Evolutionary conservation across 2,329 filamentous ascomycete genomes (phyloP).

Genomic region (Coniosporium tulheliwenetii): DNA sequence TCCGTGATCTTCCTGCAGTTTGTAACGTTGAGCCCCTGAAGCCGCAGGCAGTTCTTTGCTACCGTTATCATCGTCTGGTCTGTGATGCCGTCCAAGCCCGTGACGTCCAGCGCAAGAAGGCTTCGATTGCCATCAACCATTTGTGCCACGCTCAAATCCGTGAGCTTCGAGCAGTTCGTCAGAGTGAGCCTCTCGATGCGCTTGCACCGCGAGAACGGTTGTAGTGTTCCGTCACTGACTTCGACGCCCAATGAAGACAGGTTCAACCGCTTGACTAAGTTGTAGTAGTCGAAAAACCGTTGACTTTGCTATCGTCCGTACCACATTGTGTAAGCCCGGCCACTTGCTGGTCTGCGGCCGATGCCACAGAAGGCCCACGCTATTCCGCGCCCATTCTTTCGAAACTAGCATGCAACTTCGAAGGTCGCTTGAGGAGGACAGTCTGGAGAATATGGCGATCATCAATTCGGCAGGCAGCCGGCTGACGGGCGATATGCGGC

Average conservation of each 20-base stretch:
- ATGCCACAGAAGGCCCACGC: conserved; percentile 89
- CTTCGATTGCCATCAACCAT: conserved; percentile 67
- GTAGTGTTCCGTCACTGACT: conserved; percentile 79
- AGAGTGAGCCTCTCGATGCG: conserved; percentile 84
- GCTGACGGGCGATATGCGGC: conserved; percentile 63
- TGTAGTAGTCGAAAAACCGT: conserved; percentile 81
- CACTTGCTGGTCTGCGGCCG: conserved; percentile 81
- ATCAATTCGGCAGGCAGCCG: conserved; percentile 86
- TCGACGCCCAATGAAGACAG: conserved; percentile 60
- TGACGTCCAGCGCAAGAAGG: conserved; percentile 81
- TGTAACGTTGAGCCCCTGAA: conserved; percentile 89
- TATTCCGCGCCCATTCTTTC: conserved; percentile 81
- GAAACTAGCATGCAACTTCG: conserved; percentile 87
- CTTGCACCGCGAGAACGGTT: conserved; percentile 70
- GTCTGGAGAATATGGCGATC: conserved; percentile 79
- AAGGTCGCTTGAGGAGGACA: conserved; percentile 56
- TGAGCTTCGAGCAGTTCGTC: conserved; percentile 74
- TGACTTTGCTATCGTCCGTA: conserved; percentile 53
- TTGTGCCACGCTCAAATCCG: conserved; percentile 66
- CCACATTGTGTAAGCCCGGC: conserved; percentile 66
- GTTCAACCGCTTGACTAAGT: conserved; percentile 85
- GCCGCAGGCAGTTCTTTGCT: conserved; percentile 62
- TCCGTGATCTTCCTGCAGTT: conserved; percentile 74
- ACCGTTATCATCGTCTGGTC: conserved; percentile 65
- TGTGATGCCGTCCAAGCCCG: conserved; percentile 63